These are phyloP conservation scores for Firmiana major DNA, from an alignment of 345 rosid species.

Conservation along the genomic window DNA sequence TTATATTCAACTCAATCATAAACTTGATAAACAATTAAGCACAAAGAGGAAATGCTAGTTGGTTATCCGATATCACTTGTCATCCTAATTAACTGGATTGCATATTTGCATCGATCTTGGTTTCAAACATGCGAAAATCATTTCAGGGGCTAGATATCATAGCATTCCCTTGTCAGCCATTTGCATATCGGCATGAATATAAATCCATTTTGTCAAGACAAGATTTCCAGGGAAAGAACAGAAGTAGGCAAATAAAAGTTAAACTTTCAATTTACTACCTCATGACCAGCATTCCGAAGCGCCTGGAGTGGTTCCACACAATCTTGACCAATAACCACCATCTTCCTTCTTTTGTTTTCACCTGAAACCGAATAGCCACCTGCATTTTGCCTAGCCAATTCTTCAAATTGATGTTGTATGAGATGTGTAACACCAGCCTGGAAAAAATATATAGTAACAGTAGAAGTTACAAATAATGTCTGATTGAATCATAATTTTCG, in stretches of 20 bases:
- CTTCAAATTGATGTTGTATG: constrained; percentile 73
- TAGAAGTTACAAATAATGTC: neutral
- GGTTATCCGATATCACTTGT: constrained; percentile 17
- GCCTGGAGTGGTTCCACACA: constrained; percentile 95
- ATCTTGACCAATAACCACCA: constrained; percentile 80
- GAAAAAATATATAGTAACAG: neutral
- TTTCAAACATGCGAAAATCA: neutral
- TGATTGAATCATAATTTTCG: neutral
- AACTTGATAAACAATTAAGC: neutral
- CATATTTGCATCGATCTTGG: neutral
- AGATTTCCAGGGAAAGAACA: neutral
- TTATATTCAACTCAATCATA: neutral
- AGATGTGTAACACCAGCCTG: constrained; percentile 78
- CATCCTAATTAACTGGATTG: neutral
- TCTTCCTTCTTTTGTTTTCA: constrained; percentile 49
- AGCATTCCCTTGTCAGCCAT: neutral
- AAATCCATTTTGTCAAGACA: neutral
- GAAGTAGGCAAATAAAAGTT: neutral
- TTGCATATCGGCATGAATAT: neutral
- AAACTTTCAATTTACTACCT: constrained; percentile 39
- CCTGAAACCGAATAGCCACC: constrained; percentile 23
- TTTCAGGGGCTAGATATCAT: neutral
- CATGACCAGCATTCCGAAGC: constrained; percentile 61
- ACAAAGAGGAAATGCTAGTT: neutral
- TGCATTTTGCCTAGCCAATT: constrained; percentile 48